Evolutionary conservation across 331 rosid genomes (phyloP), one percentile per base, ranked within the genome.

Genomic region (Prunus yedoensis): DNA sequence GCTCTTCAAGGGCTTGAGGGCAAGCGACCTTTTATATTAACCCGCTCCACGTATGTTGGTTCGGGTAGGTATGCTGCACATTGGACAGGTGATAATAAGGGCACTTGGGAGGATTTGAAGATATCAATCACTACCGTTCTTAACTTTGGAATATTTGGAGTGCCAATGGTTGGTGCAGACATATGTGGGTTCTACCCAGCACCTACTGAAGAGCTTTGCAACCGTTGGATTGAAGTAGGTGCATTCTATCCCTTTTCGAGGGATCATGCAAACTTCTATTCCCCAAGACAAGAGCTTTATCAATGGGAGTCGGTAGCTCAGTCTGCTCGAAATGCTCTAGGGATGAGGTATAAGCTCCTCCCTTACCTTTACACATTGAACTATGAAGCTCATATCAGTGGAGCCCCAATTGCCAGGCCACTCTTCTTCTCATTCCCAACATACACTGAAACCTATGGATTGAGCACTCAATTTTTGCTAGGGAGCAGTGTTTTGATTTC

Each of bases 91-190:
- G 98, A 91, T 80, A 93, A 93, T 61, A 78, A 88, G 70, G 98
- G 90, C 6, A 89, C 93, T 5, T 93, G 97, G 97, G 84, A 93
- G 16, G 83, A 91, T 73, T 85, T 93, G 81, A 87, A 51, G 83
- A 83, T 85, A 85, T 93, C 98, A 23, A 93, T 93, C 69, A 85
- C 97, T 3, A 91, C 97, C 18, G 85, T 93, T 88, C 88, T 93
- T 50, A 93, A 93, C 61, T 93, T 93, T 47, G 98, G 98, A 35
- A 89, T 93, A 21, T 93, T 93, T 76, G 98, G 98, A 45, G 89
- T 93, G 72, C 98, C 98, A 11, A 93, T 93, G 98, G 98, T 93
- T 78, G 98, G 98, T 53, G 77, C 97, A 10, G 97, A 93, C 80
- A 93, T 91, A 68, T 93, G 97, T 53, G 98, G 98, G 10, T 93